Percentiles rank a stretch among this genome's conserved stretches.
Conservation (phyloP, 345 rosid genomes). For the Gossypium bickii region DNA sequence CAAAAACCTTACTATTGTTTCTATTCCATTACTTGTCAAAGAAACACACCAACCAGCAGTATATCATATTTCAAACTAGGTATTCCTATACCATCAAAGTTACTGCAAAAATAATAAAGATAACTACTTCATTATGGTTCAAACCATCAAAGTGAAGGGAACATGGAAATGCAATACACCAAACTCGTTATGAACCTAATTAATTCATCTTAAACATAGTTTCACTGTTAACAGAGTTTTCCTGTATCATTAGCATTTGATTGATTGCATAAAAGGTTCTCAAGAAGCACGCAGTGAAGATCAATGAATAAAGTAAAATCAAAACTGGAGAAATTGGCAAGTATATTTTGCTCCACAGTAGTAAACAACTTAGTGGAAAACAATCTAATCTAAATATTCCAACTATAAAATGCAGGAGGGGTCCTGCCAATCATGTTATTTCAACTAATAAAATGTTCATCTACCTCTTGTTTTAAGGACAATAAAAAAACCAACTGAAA, state of each 20-base stretch:
- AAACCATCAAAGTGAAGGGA: background rate
- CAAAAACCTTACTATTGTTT: background rate
- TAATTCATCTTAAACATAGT: background rate
- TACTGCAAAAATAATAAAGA: background rate
- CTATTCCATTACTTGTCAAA: background rate
- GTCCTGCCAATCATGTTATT: background rate
- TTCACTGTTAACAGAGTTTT: background rate
- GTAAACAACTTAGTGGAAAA: background rate
- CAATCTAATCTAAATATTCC: background rate
- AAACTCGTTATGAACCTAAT: background rate
- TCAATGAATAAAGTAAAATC: background rate
- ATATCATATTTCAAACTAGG: background rate
- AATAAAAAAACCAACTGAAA: background rate
- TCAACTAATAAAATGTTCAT: background rate
- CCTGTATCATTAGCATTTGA: background rate
- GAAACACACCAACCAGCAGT: background rate
- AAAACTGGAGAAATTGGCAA: no score
- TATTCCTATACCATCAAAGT: background rate
- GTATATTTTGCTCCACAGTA: no score
- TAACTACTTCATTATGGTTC: background rate
- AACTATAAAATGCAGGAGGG: background rate
- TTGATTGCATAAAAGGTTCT: background rate
- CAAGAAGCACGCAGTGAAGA: background rate
- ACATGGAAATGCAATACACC: background rate
- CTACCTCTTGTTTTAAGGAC: background rate